Percentiles rank a stretch among this genome's conserved stretches.
Conservation (phyloP, 441 rosid species). For the Arabidopsis hybrid region DNA sequence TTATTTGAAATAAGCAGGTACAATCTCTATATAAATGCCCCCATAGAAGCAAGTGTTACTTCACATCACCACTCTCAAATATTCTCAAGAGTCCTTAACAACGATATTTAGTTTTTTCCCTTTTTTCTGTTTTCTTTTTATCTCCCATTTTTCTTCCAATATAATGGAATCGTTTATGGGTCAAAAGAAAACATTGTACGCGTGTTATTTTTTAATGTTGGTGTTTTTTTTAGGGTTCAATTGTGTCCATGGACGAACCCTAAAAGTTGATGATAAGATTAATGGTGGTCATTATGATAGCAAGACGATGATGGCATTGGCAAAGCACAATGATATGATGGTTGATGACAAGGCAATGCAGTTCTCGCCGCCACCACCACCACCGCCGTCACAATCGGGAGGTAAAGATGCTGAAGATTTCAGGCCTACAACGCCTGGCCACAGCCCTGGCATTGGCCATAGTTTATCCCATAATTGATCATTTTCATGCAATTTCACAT, state of each 20-base stretch:
- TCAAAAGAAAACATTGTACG: slow-evolving; percentile 42
- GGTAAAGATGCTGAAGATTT: slow-evolving; percentile 46
- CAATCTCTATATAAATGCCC: slow-evolving; percentile 34
- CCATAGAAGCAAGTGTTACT: slow-evolving; percentile 39
- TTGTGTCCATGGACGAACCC: slow-evolving; percentile 43
- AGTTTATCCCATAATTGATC: slow-evolving; percentile 31
- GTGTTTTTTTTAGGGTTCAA: slow-evolving; percentile 34
- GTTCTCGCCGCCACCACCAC: slow-evolving; percentile 16
- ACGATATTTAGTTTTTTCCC: not conserved
- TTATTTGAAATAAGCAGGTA: slow-evolving; percentile 20
- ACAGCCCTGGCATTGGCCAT: slow-evolving; percentile 50
- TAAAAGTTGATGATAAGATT: slow-evolving; percentile 24
- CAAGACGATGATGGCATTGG: slow-evolving; percentile 21
- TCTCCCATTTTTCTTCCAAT: slow-evolving; percentile 22
- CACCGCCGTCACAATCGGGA: slow-evolving; percentile 21
- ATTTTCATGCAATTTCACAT: slow-evolving; percentile 26
- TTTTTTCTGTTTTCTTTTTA: slow-evolving; percentile 34
- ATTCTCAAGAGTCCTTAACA: not conserved
- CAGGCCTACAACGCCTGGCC: slow-evolving; percentile 55
- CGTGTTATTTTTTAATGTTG: slow-evolving; percentile 32
- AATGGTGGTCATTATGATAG: slow-evolving; percentile 10
- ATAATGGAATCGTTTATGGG: slow-evolving; percentile 41
- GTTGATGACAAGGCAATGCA: slow-evolving; percentile 18
- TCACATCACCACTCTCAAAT: slow-evolving; percentile 40
- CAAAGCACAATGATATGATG: not conserved